These are phyloP conservation scores for Anastatica hierochuntica DNA, from an alignment of 345 rosid species.

Conservation along the genomic window DNA sequence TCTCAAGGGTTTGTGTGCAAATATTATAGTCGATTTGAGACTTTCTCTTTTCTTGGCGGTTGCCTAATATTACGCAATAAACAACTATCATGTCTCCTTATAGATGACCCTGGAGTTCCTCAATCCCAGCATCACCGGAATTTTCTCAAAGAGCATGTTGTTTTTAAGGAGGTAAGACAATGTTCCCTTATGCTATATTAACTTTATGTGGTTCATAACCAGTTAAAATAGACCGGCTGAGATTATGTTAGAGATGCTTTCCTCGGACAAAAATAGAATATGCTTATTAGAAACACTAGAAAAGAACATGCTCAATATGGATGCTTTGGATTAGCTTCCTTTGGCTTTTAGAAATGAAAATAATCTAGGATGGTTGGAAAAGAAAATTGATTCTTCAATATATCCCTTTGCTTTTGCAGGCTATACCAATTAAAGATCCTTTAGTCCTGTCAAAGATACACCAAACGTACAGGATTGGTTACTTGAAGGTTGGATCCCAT, in stretches of 20 bases:
- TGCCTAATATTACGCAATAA: constrained; percentile 8
- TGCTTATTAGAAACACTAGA: background rate
- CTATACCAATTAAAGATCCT: constrained; percentile 77
- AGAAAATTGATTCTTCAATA: background rate
- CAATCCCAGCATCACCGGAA: constrained; percentile 72
- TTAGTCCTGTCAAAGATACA: constrained; percentile 89
- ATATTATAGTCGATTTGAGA: background rate
- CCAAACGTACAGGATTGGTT: constrained; percentile 95
- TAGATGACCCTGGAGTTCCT: constrained; percentile 88
- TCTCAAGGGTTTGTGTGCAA: background rate
- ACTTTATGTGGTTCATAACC: constrained; percentile 4
- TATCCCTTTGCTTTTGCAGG: constrained; percentile 36
- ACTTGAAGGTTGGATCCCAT: constrained; percentile 60
- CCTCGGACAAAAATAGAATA: background rate
- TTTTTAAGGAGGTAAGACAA: constrained; percentile 80
- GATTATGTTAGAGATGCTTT: background rate
- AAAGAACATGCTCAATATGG: background rate
- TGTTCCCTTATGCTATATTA: background rate
- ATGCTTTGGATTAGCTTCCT: background rate
- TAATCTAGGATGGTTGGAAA: background rate
- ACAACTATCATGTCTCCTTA: constrained; percentile 16
- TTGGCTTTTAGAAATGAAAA: background rate
- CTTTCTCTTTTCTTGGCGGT: constrained; percentile 2
- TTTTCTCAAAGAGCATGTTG: constrained; percentile 84
- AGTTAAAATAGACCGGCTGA: background rate